Evolutionary conservation across 192 early-diverging fungal genomes (phyloP).

Genomic region (Rhizophagus sp.): DNA sequence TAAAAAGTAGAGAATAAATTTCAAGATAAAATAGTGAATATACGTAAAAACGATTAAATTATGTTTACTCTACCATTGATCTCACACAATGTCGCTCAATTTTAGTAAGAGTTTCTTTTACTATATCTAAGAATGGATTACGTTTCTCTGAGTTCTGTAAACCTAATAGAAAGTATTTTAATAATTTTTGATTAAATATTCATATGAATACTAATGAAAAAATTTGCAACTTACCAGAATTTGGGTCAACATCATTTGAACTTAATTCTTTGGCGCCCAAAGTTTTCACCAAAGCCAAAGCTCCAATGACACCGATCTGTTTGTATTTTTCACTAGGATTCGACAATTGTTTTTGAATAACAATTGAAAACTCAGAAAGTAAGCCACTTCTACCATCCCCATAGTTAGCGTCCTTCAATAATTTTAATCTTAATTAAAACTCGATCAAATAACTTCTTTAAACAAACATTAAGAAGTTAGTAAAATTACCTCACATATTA

Average conservation of each 20-base stretch:
- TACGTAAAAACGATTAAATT: neutral
- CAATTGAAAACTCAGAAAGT: constrained; percentile 71
- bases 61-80: constrained; percentile 49
- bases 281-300: constrained; percentile 62
- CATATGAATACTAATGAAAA: neutral
- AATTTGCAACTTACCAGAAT: neutral
- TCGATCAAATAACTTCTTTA: neutral
- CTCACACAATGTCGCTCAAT: constrained; percentile 42
- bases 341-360: constrained; percentile 77
- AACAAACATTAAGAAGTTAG: neutral
- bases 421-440: neutral
- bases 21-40: neutral
- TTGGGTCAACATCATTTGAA: constrained; percentile 16
- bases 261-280: constrained; percentile 47
- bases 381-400: constrained; percentile 43
- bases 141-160: constrained; percentile 1
- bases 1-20: neutral
- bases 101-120: constrained; percentile 60
- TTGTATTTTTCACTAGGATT: constrained; percentile 65
- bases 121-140: constrained; percentile 51
- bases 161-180: neutral
- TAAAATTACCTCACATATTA: constrained; percentile 54
- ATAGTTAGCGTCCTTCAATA: neutral
- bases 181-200: neutral
- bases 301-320: constrained; percentile 71